phyloP scores from a whole-genome alignment of 495 filamentous ascomycete genomes.

The Trichodelitschia bisporula region DNA sequence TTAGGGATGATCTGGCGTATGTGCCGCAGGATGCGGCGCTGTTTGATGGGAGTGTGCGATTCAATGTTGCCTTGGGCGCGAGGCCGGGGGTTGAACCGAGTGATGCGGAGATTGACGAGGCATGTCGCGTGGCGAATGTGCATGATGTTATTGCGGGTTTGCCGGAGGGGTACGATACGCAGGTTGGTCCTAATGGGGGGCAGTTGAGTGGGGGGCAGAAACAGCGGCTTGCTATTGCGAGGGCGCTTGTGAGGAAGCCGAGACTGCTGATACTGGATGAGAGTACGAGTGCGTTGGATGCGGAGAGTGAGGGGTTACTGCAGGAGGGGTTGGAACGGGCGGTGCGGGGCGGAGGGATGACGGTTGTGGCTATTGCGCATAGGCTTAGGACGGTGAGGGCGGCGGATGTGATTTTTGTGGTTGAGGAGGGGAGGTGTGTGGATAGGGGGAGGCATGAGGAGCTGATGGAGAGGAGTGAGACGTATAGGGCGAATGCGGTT shows the following conservation, averaged over 20 bases:
- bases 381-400: conserved; percentile 9
- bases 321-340: conserved; percentile 6
- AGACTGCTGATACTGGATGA: conserved; percentile 13
- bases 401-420: conserved; percentile 11
- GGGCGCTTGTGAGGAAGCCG: conserved; percentile 11
- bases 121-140: conserved; percentile 6
- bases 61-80: conserved; percentile 11
- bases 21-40: conserved; percentile 12
- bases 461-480: conserved; percentile 6
- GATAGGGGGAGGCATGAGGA: conserved; percentile 10
- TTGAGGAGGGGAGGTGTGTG: conserved; percentile 8
- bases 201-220: conserved; percentile 11
- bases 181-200: conserved; percentile 6
- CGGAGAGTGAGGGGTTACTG: conserved; percentile 7
- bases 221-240: conserved; percentile 12
- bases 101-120: conserved; percentile 6
- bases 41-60: conserved; percentile 8
- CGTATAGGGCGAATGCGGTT: too few species aligned
- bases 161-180: conserved; percentile 19
- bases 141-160: conserved; percentile 18
- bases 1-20: conserved; percentile 5
- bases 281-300: conserved; percentile 10
- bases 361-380: conserved; percentile 12
- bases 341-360: conserved; percentile 5
- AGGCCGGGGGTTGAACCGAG: conserved; percentile 1